These are phyloP conservation scores for Juglanconis juglandina DNA, from an alignment of 2,329 filamentous ascomycete genomes.

Conservation along the genomic window DNA sequence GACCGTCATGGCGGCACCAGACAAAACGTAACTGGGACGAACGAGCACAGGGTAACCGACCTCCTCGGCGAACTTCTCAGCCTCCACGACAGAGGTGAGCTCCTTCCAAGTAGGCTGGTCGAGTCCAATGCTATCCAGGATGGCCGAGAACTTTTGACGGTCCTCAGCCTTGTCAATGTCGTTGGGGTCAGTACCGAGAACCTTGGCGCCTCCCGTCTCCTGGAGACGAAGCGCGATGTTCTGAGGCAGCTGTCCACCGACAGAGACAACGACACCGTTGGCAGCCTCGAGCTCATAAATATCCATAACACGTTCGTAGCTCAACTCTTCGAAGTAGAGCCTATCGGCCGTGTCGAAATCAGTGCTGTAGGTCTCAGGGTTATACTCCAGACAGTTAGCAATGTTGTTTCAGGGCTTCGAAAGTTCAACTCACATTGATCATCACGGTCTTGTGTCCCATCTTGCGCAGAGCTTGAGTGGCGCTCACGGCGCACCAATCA, in stretches of 20 bases:
- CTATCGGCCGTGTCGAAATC: constrained; percentile 88
- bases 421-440: constrained; percentile 66
- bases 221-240: constrained; percentile 95
- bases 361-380: constrained; percentile 77
- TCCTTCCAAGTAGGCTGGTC: constrained; percentile 99
- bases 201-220: constrained; percentile 82
- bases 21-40: constrained; percentile 91
- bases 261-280: constrained; percentile 86
- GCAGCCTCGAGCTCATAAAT: constrained; percentile 92
- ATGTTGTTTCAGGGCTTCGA: not conserved
- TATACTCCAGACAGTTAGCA: constrained; percentile 44
- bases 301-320: constrained; percentile 97
- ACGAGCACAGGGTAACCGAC: constrained; percentile 95
- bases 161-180: constrained; percentile 99
- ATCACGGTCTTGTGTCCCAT: constrained; percentile 97
- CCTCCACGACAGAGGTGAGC: constrained; percentile 81
- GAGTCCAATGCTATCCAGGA: constrained; percentile 92
- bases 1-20: constrained; percentile 97
- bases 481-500: constrained; percentile 95
- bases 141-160: constrained; percentile 96
- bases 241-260: constrained; percentile 93
- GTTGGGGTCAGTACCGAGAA: constrained; percentile 86
- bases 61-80: constrained; percentile 77
- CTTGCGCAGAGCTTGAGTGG: constrained; percentile 74
- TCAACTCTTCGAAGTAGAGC: constrained; percentile 95